Percentiles rank a stretch among this genome's conserved stretches.
Conservation (phyloP, 2,329 filamentous ascomycete genomes). For the Aspergillus felis region DNA sequence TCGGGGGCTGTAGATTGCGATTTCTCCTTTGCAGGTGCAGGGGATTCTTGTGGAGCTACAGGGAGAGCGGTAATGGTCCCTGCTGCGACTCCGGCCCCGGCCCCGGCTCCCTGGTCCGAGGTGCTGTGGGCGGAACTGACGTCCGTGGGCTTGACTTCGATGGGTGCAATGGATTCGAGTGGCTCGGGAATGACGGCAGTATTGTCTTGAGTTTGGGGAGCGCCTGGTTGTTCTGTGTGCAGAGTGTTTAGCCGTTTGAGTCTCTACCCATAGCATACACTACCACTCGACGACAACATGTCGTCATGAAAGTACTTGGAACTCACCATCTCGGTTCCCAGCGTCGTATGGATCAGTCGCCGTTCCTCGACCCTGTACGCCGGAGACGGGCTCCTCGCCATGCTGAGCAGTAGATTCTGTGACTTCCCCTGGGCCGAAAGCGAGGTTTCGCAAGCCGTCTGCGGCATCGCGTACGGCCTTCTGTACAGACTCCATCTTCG, state of each 20-base stretch:
- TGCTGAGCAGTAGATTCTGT: constrained; percentile 20
- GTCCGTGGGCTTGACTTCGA: constrained; percentile 10
- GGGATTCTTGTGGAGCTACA: neutral
- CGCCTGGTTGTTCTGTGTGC: constrained; percentile 25
- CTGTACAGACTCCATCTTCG: neutral
- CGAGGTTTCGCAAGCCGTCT: neutral
- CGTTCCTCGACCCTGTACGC: constrained; percentile 62
- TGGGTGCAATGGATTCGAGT: constrained; percentile 1
- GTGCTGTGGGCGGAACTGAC: constrained; percentile 1
- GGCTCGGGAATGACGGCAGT: constrained; percentile 20
- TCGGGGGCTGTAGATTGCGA: too few species aligned
- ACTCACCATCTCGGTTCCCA: constrained; percentile 65
- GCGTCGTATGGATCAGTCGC: constrained; percentile 72
- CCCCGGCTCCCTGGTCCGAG: constrained; percentile 1
- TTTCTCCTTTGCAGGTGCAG: neutral
- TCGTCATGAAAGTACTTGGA: neutral
- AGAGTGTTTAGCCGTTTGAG: neutral
- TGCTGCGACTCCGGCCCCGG: too few species aligned
- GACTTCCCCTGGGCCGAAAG: neutral
- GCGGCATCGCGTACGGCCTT: neutral
- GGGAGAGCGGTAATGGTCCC: neutral
- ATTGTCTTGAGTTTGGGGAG: constrained; percentile 16
- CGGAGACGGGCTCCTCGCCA: constrained; percentile 66
- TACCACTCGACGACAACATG: neutral
- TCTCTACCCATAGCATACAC: neutral